Base-by-base conservation (phyloP, 2,329 filamentous ascomycete species). In the Fusarium sp. region DNA sequence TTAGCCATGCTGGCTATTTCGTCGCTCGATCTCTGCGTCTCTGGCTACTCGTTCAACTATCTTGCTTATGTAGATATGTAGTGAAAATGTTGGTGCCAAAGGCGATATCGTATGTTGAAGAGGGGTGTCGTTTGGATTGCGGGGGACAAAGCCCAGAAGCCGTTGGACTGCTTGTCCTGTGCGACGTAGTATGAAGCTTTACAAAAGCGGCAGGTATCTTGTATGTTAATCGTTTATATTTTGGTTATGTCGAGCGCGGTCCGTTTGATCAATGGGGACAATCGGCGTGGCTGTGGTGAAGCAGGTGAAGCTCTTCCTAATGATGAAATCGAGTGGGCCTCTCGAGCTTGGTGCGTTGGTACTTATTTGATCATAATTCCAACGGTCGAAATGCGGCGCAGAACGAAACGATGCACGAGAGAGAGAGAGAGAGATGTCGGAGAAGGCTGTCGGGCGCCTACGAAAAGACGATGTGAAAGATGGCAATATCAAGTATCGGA, bases 1-100 rank as follows among this genome's bases (percentile, higher is more conserved):
- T 44, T 48, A 6, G 69, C 60, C 76, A 78, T 77, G 26, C 32
- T 34, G 31, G 25, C 34, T 32, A 25, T 19, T 41, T 31, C 22
- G 13, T 12, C 12, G 12, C 11, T 38, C 25, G 11, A 12, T 7
- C 19, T 26, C 10, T 24, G 6, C 26, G n/a, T 28, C 12, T 47
- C 15, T 10, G 12, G 40, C n/a, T 29, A 8, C 7, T 31, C 5
- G 22, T 31, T 15, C 25, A 25, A 12, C 12, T 35, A 19, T 19
- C 26, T 35, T 22, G 34, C 11, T 22, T 29, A 19, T 34, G n/a
- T 8, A 19, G 19, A 19, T 19, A 29, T 15, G n/a, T 8, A 29
- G n/a, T 40, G 22, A 43, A 28, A 19, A 53, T 46, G 12, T 28
- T 46, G 36, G 31, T 6, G 22, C 22, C 42, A 28, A 24, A 39